Evolutionary conservation across 306 rosid species (phyloP).

Genomic region (Mucuna pruriens): DNA sequence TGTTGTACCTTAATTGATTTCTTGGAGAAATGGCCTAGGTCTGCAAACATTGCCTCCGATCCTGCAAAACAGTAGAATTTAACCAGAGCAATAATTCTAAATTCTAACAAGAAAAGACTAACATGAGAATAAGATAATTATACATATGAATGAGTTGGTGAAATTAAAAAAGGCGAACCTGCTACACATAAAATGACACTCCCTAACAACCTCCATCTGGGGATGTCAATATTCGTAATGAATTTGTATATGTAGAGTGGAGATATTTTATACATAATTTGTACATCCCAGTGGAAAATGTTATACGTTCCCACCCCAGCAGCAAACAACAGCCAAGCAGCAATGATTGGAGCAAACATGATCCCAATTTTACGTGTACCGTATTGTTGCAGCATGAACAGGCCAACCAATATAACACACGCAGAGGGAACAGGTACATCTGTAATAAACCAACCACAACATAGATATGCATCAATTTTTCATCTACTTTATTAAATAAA

Average conservation of each 20-base stretch:
- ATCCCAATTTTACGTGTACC: constrained; percentile 80
- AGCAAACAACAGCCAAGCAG: constrained; percentile 64
- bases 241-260: constrained; percentile 68
- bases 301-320: constrained; percentile 65
- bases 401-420: constrained; percentile 70
- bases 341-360: constrained; percentile 81
- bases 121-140: too few relatives aligned
- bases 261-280: constrained; percentile 62
- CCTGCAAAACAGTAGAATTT: constrained; percentile 51
- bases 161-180: constrained; percentile 51
- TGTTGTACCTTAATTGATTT: constrained; percentile 74
- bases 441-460: constrained; percentile 37
- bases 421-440: constrained; percentile 81
- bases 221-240: constrained; percentile 39
- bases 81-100: constrained; percentile 14
- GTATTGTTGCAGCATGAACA: constrained; percentile 74
- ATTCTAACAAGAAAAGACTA: neutral
- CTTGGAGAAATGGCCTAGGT: constrained; percentile 83
- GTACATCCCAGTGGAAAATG: constrained; percentile 54
- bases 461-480: neutral
- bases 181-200: constrained; percentile 69
- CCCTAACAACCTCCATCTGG: constrained; percentile 72
- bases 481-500: neutral
- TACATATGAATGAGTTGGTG: too few relatives aligned
- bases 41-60: constrained; percentile 81